A percentile compares a stretch with the other conserved stretches of the same genome.
These are phyloP conservation scores for Lasiosphaeris hirsuta DNA, from an alignment of 495 filamentous ascomycete genomes.

Conservation along the genomic window DNA sequence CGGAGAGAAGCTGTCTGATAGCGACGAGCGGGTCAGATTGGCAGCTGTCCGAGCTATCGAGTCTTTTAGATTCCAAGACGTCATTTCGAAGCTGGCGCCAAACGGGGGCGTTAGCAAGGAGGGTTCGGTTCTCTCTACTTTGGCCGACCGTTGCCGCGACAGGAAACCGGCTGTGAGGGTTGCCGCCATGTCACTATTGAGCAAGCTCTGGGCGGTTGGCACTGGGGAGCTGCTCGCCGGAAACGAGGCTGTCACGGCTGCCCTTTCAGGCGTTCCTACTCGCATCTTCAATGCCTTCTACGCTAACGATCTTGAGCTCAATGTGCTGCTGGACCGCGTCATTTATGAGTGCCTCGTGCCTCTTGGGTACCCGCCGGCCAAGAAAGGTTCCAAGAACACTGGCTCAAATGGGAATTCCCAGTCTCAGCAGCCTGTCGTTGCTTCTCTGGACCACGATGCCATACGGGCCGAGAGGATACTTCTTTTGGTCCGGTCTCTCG, in stretches of 20 bases:
- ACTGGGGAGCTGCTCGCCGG: conserved; percentile 80
- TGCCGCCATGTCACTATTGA: conserved; percentile 80
- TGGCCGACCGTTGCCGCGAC: conserved; percentile 88
- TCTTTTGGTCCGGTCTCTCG: conserved; percentile 72
- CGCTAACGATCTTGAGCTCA: conserved; percentile 84
- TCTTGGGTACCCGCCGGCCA: conserved; percentile 75
- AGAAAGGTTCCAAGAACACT: conserved; percentile 50
- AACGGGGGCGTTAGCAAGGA: conserved; percentile 66
- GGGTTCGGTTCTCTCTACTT: conserved; percentile 68
- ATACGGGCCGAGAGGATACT: conserved; percentile 83
- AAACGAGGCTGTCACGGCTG: conserved; percentile 66
- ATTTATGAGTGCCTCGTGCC: conserved; percentile 83
- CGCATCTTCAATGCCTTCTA: conserved; percentile 87
- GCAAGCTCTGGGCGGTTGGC: conserved; percentile 87
- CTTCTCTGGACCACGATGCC: conserved; percentile 68
- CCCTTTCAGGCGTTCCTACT: conserved; percentile 75
- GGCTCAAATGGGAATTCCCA: conserved; percentile 56
- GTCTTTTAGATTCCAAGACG: conserved; percentile 68
- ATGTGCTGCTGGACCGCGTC: conserved; percentile 78
- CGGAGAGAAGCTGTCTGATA: conserved; percentile 76
- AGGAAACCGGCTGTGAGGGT: conserved; percentile 74
- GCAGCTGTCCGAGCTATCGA: conserved; percentile 80
- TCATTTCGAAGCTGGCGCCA: conserved; percentile 74
- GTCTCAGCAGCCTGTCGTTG: conserved; percentile 40
- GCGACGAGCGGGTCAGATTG: conserved; percentile 85